Conservation (phyloP, 1,284 basidiomycete species). For the Exobasidium rhododendri region DNA sequence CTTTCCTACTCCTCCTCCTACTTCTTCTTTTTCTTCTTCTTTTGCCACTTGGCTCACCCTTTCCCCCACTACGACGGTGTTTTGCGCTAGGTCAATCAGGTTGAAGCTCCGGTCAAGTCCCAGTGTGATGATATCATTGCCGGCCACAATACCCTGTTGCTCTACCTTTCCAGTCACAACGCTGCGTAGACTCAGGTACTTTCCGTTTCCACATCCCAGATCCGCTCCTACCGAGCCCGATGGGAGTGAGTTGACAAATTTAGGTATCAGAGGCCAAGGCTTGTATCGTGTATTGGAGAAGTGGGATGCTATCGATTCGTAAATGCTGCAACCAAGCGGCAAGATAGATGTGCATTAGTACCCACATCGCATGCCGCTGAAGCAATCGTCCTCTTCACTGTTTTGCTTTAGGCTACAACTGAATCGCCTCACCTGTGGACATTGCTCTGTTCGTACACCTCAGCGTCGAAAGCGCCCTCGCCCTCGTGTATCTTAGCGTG, state of each 20-base stretch:
- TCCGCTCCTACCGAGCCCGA: slow-evolving; percentile 82
- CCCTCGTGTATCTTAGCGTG: slow-evolving; percentile 5
- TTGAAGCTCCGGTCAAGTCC: slow-evolving; percentile 72
- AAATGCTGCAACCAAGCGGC: slow-evolving; percentile 61
- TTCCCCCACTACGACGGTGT: slow-evolving; percentile 23
- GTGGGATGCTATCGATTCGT: slow-evolving; percentile 85
- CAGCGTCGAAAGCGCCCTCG: slow-evolving; percentile 22
- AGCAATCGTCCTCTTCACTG: too few species aligned
- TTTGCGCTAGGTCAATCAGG: slow-evolving; percentile 34
- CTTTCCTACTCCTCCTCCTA: too few species aligned
- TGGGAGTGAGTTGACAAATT: slow-evolving; percentile 73
- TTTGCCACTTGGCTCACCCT: slow-evolving; percentile 4
- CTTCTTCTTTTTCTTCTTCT: not conserved
- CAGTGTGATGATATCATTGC: slow-evolving; percentile 32
- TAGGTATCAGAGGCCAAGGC: slow-evolving; percentile 91
- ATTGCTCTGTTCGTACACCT: slow-evolving; percentile 45
- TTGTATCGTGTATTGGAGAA: slow-evolving; percentile 93
- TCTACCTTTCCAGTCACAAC: not conserved
- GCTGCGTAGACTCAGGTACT: slow-evolving; percentile 66
- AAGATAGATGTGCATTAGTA: not conserved
- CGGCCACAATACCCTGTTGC: slow-evolving; percentile 6
- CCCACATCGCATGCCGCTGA: not conserved
- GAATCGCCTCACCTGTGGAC: slow-evolving; percentile 51
- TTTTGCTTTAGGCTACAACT: too few species aligned
- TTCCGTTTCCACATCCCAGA: slow-evolving; percentile 94